These are phyloP conservation scores for Fusarium sambucinum DNA, from an alignment of 2,329 filamentous ascomycete genomes.

Conservation along the genomic window DNA sequence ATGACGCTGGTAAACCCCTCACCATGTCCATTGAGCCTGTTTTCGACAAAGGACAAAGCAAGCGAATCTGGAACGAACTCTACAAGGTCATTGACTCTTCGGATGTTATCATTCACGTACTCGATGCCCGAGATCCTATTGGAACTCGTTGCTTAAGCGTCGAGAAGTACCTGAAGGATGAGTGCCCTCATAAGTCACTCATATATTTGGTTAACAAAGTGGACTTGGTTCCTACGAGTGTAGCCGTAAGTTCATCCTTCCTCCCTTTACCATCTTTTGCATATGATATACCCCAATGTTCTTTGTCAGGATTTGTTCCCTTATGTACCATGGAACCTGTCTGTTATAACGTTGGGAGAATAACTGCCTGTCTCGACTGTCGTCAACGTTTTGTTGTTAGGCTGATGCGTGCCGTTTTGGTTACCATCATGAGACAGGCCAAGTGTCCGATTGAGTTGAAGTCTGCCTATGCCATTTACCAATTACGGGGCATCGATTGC, in stretches of 20 bases:
- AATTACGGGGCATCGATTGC: slow-evolving; percentile 68
- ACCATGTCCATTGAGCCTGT: slow-evolving; percentile 83
- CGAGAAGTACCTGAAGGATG: slow-evolving; percentile 92
- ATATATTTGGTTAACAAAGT: slow-evolving; percentile 60
- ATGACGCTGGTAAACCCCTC: slow-evolving; percentile 56
- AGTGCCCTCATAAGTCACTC: slow-evolving; percentile 96
- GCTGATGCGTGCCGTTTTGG: slow-evolving; percentile 92
- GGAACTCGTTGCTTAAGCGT: slow-evolving; percentile 83
- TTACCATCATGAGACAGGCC: slow-evolving; percentile 77
- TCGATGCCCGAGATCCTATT: slow-evolving; percentile 89
- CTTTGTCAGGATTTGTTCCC: slow-evolving; percentile 86
- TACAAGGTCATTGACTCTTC: slow-evolving; percentile 96
- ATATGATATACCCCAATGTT: slow-evolving; percentile 69
- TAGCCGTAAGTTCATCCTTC: slow-evolving; percentile 82
- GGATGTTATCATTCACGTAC: slow-evolving; percentile 94
- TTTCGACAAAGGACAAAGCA: slow-evolving; percentile 94
- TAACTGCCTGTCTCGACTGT: slow-evolving; percentile 66
- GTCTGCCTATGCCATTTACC: slow-evolving; percentile 71
- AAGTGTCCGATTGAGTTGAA: slow-evolving; percentile 98
- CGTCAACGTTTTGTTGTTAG: slow-evolving; percentile 56
- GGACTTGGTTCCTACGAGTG: slow-evolving; percentile 90
- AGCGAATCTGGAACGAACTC: slow-evolving; percentile 96
- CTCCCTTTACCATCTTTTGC: slow-evolving; percentile 39
- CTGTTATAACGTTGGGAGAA: slow-evolving; percentile 99
- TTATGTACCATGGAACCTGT: slow-evolving; percentile 80